These are phyloP conservation scores for Schwanniomyces sp. DNA, from an alignment of 805 yeast species.

Conservation along the genomic window DNA sequence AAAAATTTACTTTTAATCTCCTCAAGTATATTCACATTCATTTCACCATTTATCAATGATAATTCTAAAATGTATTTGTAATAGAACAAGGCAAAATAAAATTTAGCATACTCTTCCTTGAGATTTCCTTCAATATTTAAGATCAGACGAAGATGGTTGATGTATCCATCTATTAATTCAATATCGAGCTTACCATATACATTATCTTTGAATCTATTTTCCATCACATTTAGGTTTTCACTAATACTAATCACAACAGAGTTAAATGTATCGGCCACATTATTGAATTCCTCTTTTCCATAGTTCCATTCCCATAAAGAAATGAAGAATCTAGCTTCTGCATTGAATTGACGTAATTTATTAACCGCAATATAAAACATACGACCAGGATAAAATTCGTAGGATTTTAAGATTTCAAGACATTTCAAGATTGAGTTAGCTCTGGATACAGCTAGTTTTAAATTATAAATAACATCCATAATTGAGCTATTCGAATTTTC, in stretches of 20 bases:
- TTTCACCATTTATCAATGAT: neutral
- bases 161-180: neutral
- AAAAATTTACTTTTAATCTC: neutral
- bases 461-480: neutral
- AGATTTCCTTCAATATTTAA: neutral
- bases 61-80: neutral
- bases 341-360: neutral
- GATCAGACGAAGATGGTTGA: neutral
- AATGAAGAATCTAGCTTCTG: neutral
- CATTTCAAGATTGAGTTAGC: neutral
- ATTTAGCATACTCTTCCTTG: neutral
- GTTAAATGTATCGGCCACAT: neutral
- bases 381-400: neutral
- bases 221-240: neutral
- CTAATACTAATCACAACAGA: conserved; percentile 1
- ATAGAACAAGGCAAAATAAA: neutral
- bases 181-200: conserved; percentile 1
- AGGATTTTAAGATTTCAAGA: neutral
- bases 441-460: neutral
- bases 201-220: conserved; percentile 1
- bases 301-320: conserved; percentile 11
- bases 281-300: conserved; percentile 1
- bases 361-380: neutral
- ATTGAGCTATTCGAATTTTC: neutral
- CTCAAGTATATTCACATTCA: neutral